Base-by-base conservation (phyloP, 176 grass and related monocot species). In the Aegilops tauschii region DNA sequence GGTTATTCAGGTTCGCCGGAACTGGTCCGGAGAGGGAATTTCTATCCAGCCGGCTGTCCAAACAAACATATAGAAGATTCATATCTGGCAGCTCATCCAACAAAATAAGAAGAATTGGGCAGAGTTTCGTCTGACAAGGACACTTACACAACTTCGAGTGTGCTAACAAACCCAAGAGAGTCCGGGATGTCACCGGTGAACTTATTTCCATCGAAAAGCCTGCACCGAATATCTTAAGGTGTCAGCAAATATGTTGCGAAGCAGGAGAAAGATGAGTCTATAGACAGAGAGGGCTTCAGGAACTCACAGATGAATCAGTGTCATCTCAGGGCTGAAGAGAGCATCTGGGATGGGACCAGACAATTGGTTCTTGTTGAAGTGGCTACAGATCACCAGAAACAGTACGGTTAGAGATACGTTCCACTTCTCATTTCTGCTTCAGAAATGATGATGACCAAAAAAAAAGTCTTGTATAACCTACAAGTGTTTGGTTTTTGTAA, bases 341-440 rank as follows among this genome's bases (percentile, higher is more conserved):
- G 83, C 69, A 66, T 97, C 90, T 75, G 97, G 91, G 77, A 99
- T 99, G 28, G 83, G 17, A 82, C 92, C 92, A 49, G 94, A 90
- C 88, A 97, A 86, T 65, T 97, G 86, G 61, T 99, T 99, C 31
- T 96, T 94, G 81, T 90, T 96, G 82, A 99, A 94, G 82, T 99
- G 97, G 61, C 97, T 99, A 87, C 69, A 86, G 34, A 85, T 56
- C 82, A 91, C 9, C 35, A 71, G 83, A 40, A 82, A 85, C 5
- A 12, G 10, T 37, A 77, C 28, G 29, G 52, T 81, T 61, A 83
- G 16, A 66, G 67, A 44, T 62, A 31, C 29, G 21, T 80, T 70
- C 18, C 18, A 79, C 65, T 62, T 73, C 17, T 47, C 7, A 54
- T 59, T 32, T 10, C 12, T 76, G 59, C 39, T 74, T 76, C 62